Evolutionary conservation across 305 asterid genomes (phyloP), one percentile per base, ranked within the genome.

Genomic region (Vinca major): DNA sequence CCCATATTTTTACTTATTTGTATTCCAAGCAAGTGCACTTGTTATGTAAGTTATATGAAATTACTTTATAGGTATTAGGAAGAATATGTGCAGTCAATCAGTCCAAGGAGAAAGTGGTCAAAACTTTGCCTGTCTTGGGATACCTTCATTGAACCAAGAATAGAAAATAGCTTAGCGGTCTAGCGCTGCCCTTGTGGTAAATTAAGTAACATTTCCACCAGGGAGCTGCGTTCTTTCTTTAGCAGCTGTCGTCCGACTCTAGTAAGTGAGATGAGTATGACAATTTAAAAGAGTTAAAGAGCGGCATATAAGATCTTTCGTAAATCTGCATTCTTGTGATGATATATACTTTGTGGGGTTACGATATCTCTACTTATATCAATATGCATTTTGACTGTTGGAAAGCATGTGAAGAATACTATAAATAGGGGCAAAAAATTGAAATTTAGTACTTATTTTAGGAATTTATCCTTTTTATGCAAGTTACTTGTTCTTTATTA

Each of bases 351-450:
- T 56, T 33, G 44, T 1, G 43, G 63, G 44, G 19, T 36, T 33
- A 57, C 44, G 4, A 5, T 57, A 37, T 61, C 48, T 61, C 64
- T 40, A 4, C 7, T 36, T 14, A 21, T 60, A 14, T 37, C 21
- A 60, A 6, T 8, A 61, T 61, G 2, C 14, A 13, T 61, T 61
- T 39, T 39, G 26, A 61, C 65, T 61, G 65, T 37, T 16, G 14
- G 39, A 50, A 7, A 58, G 65, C 65, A 61, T 61, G 65, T 61
- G 65, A 39, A 36, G 9, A 19, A 61, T 61, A 61, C 48, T 61
- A 37, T 61, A 37, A 17, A 14, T 16, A 16, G 48, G 48, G 21
- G 41, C 65, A 41, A 61, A 61, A 39, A 14, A 14, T 37, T 61
- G 65, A 37, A 61, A 60, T 37, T 37, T 37, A 9, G 48, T 14